A percentile compares a stretch with the other conserved stretches of the same genome.
Conservation (phyloP, 345 rosid genomes). For the Boechera retrofracta region DNA sequence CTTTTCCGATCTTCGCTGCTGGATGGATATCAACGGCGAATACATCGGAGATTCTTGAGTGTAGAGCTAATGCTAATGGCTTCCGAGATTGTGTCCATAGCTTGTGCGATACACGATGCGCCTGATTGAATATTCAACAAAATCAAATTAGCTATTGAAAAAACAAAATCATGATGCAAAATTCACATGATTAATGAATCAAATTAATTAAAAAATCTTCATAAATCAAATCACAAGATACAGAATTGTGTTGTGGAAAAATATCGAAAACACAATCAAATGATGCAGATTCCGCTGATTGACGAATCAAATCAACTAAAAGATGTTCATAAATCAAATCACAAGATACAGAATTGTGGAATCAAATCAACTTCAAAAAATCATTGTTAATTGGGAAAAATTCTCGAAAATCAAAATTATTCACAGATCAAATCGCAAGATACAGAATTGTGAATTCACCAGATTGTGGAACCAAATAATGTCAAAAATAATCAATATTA, state of each 20-base stretch:
- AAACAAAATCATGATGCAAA: not conserved
- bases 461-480: not conserved
- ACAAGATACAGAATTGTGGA: not conserved
- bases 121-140: constrained; percentile 50
- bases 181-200: not conserved
- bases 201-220: not conserved
- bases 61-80: constrained; percentile 89
- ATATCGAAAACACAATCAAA: not conserved
- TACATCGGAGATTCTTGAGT: constrained; percentile 91
- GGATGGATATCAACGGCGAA: constrained; percentile 97
- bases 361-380: too few species aligned
- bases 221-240: not conserved
- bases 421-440: too few species aligned
- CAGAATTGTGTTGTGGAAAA: not conserved
- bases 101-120: constrained; percentile 90
- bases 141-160: not conserved
- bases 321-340: not conserved
- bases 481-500: too few species aligned
- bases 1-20: constrained; percentile 90
- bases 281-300: not conserved
- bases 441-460: not conserved
- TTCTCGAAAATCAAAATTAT: too few species aligned
- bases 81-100: constrained; percentile 76
- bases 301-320: not conserved
- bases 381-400: too few species aligned